Conservation (phyloP, 768 basidiomycete genomes). For the Naganishia kalamii region DNA sequence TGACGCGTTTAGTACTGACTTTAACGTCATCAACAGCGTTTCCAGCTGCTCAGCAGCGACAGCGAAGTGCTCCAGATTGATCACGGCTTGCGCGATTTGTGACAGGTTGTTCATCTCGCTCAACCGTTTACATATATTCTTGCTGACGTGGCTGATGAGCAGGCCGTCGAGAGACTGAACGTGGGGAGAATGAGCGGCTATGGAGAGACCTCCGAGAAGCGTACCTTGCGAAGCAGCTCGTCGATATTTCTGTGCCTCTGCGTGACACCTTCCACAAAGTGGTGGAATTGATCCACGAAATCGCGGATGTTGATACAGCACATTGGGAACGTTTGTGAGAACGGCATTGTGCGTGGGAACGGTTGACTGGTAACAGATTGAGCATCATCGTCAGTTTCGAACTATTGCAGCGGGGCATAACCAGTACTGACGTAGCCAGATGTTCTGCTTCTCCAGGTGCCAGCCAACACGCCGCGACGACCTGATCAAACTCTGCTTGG, state of each 20-base stretch:
- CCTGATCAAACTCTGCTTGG: slow-evolving; percentile 59
- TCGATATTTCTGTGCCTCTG: slow-evolving; percentile 88
- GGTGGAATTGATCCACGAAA: slow-evolving; percentile 91
- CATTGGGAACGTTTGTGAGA: slow-evolving; percentile 91
- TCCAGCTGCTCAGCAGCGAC: slow-evolving; percentile 77
- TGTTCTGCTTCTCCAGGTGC: slow-evolving; percentile 60
- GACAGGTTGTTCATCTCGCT: slow-evolving; percentile 69
- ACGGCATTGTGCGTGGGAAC: slow-evolving; percentile 71
- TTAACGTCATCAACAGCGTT: slow-evolving; percentile 70
- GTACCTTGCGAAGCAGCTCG: slow-evolving; percentile 78
- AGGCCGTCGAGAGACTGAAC: slow-evolving; percentile 76
- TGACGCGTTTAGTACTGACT: slow-evolving; percentile 49
- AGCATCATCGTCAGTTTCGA: neutral
- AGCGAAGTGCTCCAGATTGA: slow-evolving; percentile 87
- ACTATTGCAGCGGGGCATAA: neutral
- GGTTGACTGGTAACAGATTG: slow-evolving; percentile 50
- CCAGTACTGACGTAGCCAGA: slow-evolving; percentile 38
- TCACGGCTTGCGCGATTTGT: slow-evolving; percentile 86
- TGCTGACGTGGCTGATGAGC: slow-evolving; percentile 62
- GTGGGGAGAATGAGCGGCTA: neutral
- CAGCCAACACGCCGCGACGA: slow-evolving; percentile 80
- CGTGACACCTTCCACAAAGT: slow-evolving; percentile 89
- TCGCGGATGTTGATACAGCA: slow-evolving; percentile 85
- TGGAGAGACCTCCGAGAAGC: no score
- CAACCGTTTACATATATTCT: slow-evolving; percentile 68